Evolutionary conservation across 371 early-diverging fungal species (phyloP).

Genomic region (Mucor lusitanicus): DNA sequence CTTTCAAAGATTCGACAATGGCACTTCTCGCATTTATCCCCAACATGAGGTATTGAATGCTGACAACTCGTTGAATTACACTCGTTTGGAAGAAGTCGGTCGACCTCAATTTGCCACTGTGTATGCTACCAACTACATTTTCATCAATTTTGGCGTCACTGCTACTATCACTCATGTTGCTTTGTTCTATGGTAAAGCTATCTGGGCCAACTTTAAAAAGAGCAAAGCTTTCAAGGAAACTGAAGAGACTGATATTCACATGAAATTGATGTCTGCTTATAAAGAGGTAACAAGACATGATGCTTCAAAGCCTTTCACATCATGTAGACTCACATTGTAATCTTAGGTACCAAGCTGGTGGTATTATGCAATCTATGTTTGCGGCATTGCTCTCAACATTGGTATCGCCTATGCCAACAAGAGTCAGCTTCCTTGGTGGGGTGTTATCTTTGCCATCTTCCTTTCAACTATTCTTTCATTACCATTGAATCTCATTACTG

Average conservation of each 20-base stretch:
- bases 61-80: conserved; percentile 39
- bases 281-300: conserved; percentile 18
- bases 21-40: conserved; percentile 33
- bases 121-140: conserved; percentile 28
- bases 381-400: conserved; percentile 65
- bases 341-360: conserved; percentile 68
- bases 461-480: conserved; percentile 44
- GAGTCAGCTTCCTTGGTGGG: conserved; percentile 71
- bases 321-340: neutral
- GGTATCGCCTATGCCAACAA: conserved; percentile 57
- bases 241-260: conserved; percentile 28
- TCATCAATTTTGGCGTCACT: conserved; percentile 51
- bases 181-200: conserved; percentile 48
- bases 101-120: conserved; percentile 34
- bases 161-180: conserved; percentile 53
- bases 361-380: conserved; percentile 64
- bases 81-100: conserved; percentile 39
- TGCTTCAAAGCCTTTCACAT: neutral
- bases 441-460: conserved; percentile 66
- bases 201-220: conserved; percentile 14
- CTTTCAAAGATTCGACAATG: conserved; percentile 30
- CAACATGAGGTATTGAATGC: conserved; percentile 40
- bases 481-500: conserved; percentile 40
- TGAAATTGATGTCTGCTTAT: conserved; percentile 33
- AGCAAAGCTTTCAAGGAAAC: neutral